phyloP scores from a whole-genome alignment of 495 filamentous ascomycete species.

The Penicillium paradoxum region DNA sequence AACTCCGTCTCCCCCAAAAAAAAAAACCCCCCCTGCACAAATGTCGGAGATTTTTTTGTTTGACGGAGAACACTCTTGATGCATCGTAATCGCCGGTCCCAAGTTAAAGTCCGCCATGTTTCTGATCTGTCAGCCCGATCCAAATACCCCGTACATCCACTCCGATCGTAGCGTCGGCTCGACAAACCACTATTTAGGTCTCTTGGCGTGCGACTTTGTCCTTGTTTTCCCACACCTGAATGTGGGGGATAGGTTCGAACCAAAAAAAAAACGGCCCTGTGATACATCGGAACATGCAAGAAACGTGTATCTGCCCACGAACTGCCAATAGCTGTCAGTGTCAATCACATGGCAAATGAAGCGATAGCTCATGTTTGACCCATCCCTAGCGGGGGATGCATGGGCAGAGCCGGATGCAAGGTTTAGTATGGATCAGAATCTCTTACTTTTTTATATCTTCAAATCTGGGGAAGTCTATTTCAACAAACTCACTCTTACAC shows the following conservation, averaged over 20 bases:
- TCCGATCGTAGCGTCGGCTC: slow-evolving; percentile 5
- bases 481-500: too few relatives aligned
- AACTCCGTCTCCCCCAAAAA: too few relatives aligned
- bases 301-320: too few relatives aligned
- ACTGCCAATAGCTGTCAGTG: slow-evolving; percentile 1
- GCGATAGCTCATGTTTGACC: too few relatives aligned
- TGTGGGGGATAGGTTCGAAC: too few relatives aligned
- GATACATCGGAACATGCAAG: not conserved
- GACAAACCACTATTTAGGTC: not conserved
- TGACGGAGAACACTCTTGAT: too few relatives aligned
- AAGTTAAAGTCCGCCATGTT: too few relatives aligned
- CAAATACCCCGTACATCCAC: not conserved
- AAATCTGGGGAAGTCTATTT: too few relatives aligned
- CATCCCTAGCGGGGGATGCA: too few relatives aligned
- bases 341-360: slow-evolving; percentile 16
- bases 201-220: not conserved
- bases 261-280: not conserved
- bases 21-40: too few relatives aligned
- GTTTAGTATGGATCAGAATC: not conserved
- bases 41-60: too few relatives aligned
- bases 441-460: not conserved
- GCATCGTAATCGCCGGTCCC: too few relatives aligned
- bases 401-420: not conserved
- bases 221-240: not conserved
- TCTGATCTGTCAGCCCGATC: not conserved